Percentiles rank a stretch among this genome's conserved stretches.
phyloP scores from a whole-genome alignment of 257 asterid genomes.

The Pogostemon cablin region DNA sequence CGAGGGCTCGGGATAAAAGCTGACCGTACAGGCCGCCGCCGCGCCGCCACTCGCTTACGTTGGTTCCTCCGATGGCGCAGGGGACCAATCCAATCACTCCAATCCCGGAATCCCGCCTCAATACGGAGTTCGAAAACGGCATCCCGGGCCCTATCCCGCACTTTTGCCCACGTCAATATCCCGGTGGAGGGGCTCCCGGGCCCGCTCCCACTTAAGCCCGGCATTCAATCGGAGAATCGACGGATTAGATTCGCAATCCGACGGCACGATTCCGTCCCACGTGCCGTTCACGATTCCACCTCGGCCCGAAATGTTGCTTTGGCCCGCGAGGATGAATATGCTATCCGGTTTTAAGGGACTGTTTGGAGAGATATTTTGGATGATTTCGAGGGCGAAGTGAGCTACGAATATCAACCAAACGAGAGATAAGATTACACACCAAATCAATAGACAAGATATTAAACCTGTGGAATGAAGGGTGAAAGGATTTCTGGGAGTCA shows the following conservation, averaged over 20 bases:
- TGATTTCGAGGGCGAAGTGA: slow-evolving; percentile 37
- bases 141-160: slow-evolving; percentile 94
- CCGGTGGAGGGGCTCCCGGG: slow-evolving; percentile 75
- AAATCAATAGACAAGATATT: background rate
- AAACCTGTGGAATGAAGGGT: background rate
- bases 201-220: slow-evolving; percentile 52
- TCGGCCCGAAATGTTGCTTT: slow-evolving; percentile 88
- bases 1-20: slow-evolving; percentile 44
- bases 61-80: slow-evolving; percentile 73
- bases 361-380: slow-evolving; percentile 12
- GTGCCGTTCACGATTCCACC: slow-evolving; percentile 50
- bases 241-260: slow-evolving; percentile 42
- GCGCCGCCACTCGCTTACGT: slow-evolving; percentile 51
- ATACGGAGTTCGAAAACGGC: slow-evolving; percentile 61
- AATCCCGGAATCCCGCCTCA: slow-evolving; percentile 41
- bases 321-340: slow-evolving; percentile 77
- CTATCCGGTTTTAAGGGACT: slow-evolving; percentile 24
- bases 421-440: slow-evolving; percentile 39
- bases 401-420: slow-evolving; percentile 45
- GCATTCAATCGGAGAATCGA: slow-evolving; percentile 52
- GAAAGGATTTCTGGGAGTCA: no score
- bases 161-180: slow-evolving; percentile 56
- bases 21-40: slow-evolving; percentile 49
- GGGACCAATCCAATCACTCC: slow-evolving; percentile 80
- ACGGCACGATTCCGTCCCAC: slow-evolving; percentile 61